Base-by-base conservation (phyloP, 495 filamentous ascomycete genomes). In the Aspergillus cavernicola region DNA sequence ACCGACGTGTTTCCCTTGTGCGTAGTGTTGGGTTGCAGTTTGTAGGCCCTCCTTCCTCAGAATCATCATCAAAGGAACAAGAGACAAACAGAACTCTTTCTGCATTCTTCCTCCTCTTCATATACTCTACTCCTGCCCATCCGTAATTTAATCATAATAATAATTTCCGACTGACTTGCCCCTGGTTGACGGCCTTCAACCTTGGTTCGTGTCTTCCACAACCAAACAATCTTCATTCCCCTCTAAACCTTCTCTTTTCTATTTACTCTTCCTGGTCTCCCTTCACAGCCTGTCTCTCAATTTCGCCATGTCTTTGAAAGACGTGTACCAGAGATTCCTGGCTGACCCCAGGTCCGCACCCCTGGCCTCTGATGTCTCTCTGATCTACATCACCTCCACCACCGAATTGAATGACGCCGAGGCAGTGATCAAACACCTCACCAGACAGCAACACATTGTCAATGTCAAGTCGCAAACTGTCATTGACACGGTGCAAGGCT, bases 331-430 rank as follows among this genome's bases (percentile, higher is more conserved):
- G 76, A 78, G 80, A 66, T 96, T 92, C 68, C 81, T 96, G 42
- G 80, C 80, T 62, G 76, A 79, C 53, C 89, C 90, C 47, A 82
- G 73, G 63, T 61, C 84, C 43, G 77, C 78, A 35, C 75, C 80
- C 15, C 75, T 97, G 60, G 80, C 85, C 40, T 69, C 76, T 42
- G 76, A 88, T 68, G 86, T 89, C 52, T 83, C 90, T 35, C 75
- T 95, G 63, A 83, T 92, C 73, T 98, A 97, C 75, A 87, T 97
- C 66, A 87, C 93, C 41, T 92, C 90, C n/a, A 84, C 89, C 26
- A 87, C 86, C 28, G 84, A 82, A 55, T 71, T 92, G 58, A 80
- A 81, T 45, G 80, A 85, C 48, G 56, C 85, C 19, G 76, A 84
- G 38, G 80, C 85, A 20, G 89, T 97, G 61, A 67, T 89, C 65